phyloP scores from a whole-genome alignment of 176 grass and related monocot genomes.

The Coix lacrymajobi region DNA sequence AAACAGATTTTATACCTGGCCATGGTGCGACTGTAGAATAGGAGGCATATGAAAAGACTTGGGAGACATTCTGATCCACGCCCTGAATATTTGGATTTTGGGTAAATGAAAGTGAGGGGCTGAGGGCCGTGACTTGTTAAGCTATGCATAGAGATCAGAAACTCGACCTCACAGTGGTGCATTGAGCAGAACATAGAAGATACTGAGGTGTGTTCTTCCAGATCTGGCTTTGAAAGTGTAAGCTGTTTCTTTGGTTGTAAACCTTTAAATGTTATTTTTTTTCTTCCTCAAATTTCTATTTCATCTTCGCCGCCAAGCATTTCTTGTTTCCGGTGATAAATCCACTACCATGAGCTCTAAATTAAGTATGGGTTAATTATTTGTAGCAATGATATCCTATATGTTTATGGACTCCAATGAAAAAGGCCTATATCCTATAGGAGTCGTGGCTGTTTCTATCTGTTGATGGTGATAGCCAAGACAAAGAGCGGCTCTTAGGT shows the following conservation, averaged over 20 bases:
- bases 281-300: neutral
- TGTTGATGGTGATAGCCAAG: constrained; percentile 88
- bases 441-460: neutral
- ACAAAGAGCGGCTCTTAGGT: constrained; percentile 68
- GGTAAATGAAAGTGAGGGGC: constrained; percentile 51
- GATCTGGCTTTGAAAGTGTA: constrained; percentile 84
- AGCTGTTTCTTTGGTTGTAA: neutral
- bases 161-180: constrained; percentile 51
- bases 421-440: neutral
- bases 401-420: neutral
- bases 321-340: neutral
- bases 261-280: neutral
- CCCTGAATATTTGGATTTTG: constrained; percentile 66
- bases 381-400: neutral
- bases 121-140: constrained; percentile 58
- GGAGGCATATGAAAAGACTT: constrained; percentile 51
- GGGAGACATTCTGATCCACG: constrained; percentile 49
- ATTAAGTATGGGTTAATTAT: neutral
- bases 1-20: constrained; percentile 71
- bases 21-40: constrained; percentile 64
- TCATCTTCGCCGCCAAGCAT: neutral
- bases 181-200: constrained; percentile 75
- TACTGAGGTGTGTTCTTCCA: constrained; percentile 72
- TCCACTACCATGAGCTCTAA: neutral
- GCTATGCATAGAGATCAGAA: constrained; percentile 61